Conservation (phyloP, 352 stramenopile species). For the Globisporangium barbulae region DNA sequence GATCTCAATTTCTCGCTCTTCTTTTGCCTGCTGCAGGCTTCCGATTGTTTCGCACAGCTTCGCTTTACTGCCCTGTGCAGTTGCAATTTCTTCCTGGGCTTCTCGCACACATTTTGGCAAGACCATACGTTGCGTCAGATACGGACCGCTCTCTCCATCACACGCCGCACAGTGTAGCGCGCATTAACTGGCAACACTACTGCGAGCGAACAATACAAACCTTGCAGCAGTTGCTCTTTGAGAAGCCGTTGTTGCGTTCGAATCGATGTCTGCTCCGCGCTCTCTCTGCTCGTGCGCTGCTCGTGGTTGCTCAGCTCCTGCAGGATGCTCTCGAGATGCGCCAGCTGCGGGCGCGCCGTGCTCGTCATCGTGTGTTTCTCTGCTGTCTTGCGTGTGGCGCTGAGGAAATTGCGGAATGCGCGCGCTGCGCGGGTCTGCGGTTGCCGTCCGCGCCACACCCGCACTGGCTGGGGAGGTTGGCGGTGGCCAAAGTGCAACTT, state of each 20-base stretch:
- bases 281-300: conserved; percentile 39
- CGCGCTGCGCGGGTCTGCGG: no score
- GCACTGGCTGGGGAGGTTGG: background rate
- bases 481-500: conserved; percentile 11
- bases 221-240: conserved; percentile 47
- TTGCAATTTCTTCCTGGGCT: conserved; percentile 60
- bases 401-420: conserved; percentile 11
- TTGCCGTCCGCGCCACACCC: background rate
- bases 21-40: conserved; percentile 43
- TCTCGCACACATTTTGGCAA: conserved; percentile 1
- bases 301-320: conserved; percentile 50
- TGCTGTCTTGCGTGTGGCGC: background rate
- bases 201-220: conserved; percentile 15
- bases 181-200: background rate
- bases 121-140: background rate
- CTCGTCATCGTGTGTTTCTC: background rate
- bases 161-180: background rate
- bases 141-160: no score
- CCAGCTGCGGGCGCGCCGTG: conserved; percentile 23
- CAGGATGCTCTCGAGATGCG: conserved; percentile 53
- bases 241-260: conserved; percentile 49
- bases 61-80: conserved; percentile 36
- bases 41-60: conserved; percentile 63
- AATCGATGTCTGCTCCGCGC: conserved; percentile 40
- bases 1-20: conserved; percentile 41